Evolutionary conservation across 495 filamentous ascomycete species (phyloP).

Genomic region (Pyronema omphalodes): DNA sequence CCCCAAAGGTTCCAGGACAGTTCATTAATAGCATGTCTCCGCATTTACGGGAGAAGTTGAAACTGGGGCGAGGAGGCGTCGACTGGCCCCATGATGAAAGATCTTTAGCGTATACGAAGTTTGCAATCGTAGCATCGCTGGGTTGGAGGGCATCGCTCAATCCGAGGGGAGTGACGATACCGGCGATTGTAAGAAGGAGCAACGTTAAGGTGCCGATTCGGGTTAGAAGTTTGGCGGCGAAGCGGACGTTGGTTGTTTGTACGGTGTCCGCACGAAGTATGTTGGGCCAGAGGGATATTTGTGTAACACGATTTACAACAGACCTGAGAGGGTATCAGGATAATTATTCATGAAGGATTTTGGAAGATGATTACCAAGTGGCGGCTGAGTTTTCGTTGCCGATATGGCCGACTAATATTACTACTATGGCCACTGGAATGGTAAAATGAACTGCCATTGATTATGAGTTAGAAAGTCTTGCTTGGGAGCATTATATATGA

Average conservation of each 20-base stretch:
- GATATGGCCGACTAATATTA: not conserved
- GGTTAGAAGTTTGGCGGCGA: not conserved
- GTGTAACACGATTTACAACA: conserved; percentile 13
- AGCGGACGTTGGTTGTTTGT: conserved; percentile 4
- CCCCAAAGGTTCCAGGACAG: conserved; percentile 1
- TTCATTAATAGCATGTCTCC: not conserved
- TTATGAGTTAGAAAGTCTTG: too few relatives aligned
- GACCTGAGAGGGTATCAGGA: not conserved
- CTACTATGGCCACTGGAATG: not conserved
- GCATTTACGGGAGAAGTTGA: conserved; percentile 5
- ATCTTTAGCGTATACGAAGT: conserved; percentile 21
- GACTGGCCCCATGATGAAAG: conserved; percentile 11
- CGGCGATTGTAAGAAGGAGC: conserved; percentile 11
- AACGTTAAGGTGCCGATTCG: conserved; percentile 4
- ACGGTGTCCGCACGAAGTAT: conserved; percentile 19
- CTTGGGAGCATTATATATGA: too few relatives aligned
- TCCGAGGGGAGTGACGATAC: conserved; percentile 25
- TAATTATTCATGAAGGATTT: not conserved
- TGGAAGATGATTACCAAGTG: not conserved
- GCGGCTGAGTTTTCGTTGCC: not conserved
- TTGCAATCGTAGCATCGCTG: not conserved
- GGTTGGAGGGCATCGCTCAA: conserved; percentile 18
- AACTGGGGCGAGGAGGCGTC: conserved; percentile 3
- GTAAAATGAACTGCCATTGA: not conserved
- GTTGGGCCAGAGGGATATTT: conserved; percentile 22